A percentile compares a stretch with the other conserved stretches of the same genome.
Evolutionary conservation across 2,329 filamentous ascomycete genomes (phyloP).

Genomic region (Phoma sp.): DNA sequence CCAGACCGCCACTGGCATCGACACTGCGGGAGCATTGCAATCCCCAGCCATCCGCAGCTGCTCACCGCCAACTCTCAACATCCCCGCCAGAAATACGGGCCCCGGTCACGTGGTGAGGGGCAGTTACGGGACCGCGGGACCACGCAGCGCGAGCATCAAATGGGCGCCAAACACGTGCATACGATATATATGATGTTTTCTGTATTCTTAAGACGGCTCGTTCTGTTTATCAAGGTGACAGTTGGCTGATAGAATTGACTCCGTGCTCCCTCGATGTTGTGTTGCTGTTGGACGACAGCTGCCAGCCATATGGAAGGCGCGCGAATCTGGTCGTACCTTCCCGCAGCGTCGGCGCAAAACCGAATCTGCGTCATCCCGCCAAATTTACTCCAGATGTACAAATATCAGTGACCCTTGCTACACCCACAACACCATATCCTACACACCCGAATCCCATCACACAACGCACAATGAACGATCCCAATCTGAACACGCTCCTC

Average conservation of each 20-base stretch:
- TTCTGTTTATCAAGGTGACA: background rate
- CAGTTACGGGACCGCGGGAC: conserved; percentile 21
- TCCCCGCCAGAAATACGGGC: conserved; percentile 22
- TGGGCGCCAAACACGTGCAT: background rate
- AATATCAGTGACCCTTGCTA: conserved; percentile 10
- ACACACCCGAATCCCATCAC: background rate
- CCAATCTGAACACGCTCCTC: conserved; percentile 76
- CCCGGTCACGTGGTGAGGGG: conserved; percentile 45
- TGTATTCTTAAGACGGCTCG: background rate
- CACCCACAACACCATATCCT: conserved; percentile 12
- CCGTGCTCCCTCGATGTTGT: background rate
- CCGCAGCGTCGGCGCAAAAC: conserved; percentile 20
- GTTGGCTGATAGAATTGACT: too few relatives aligned
- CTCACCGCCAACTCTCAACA: conserved; percentile 47
- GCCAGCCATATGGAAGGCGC: conserved; percentile 28
- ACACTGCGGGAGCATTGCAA: conserved; percentile 21
- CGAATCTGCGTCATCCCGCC: conserved; percentile 34
- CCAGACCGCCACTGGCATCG: conserved; percentile 25
- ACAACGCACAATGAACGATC: conserved; percentile 59
- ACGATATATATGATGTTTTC: background rate
- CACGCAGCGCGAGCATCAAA: conserved; percentile 11
- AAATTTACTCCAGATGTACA: conserved; percentile 30
- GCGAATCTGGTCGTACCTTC: conserved; percentile 34
- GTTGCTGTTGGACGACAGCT: conserved; percentile 17
- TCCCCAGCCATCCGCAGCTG: conserved; percentile 43